A percentile compares a stretch with the other conserved stretches of the same genome.
Evolutionary conservation across 331 rosid genomes (phyloP).

Genomic region (Malus hybrid): DNA sequence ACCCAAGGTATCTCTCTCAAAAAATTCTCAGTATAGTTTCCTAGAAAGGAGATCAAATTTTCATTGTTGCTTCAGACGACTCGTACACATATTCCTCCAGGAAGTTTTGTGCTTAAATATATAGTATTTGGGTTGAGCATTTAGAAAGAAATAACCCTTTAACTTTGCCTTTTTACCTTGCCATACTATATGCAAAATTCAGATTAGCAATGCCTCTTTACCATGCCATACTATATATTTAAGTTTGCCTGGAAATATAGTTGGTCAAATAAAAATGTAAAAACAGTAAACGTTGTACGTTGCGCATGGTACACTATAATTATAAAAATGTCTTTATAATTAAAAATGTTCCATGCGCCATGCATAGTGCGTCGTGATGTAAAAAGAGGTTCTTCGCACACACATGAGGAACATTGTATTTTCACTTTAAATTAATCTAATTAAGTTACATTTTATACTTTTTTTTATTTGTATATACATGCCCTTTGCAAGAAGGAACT

Average conservation of each 20-base stretch:
- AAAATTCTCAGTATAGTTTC: background rate
- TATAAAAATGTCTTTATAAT: too few relatives aligned
- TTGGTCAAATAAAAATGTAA: background rate
- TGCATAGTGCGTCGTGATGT: too few relatives aligned
- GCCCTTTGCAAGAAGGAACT: too few relatives aligned
- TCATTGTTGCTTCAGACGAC: background rate
- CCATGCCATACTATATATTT: background rate
- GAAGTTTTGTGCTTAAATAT: too few relatives aligned
- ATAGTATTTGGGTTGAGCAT: background rate
- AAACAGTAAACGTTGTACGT: too few relatives aligned
- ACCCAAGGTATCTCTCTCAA: slow-evolving; percentile 29
- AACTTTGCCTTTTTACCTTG: background rate
- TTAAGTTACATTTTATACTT: too few relatives aligned
- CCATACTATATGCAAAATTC: slow-evolving; percentile 25
- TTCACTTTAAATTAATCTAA: too few relatives aligned
- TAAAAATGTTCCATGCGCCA: too few relatives aligned
- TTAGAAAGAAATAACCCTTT: background rate
- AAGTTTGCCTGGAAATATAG: background rate
- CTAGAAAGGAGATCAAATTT: background rate
- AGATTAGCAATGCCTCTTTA: slow-evolving; percentile 15
- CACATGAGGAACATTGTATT: too few relatives aligned
- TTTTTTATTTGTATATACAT: too few relatives aligned
- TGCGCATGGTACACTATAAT: too few relatives aligned
- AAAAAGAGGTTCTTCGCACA: too few relatives aligned
- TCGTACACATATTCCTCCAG: background rate